Conservation (phyloP, 1,139 yeast genomes). For the Debaryomycetaceae sp. region DNA sequence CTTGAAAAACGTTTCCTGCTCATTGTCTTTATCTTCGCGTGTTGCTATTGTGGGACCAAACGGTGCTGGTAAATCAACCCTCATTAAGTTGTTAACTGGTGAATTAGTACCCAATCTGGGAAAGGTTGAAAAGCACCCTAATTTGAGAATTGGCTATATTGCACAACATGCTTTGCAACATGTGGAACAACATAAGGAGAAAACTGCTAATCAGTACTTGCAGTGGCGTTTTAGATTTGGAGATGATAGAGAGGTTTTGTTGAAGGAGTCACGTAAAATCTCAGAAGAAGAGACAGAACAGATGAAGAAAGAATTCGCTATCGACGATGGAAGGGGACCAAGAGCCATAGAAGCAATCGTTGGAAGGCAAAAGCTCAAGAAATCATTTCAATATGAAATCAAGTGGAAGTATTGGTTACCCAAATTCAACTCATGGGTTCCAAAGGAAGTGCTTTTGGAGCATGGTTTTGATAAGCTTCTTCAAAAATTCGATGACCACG, state of each 20-base stretch:
- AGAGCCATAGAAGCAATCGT: conserved; percentile 90
- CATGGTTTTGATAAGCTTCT: conserved; percentile 85
- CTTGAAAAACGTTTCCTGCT: conserved; percentile 73
- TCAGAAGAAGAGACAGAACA: conserved; percentile 78
- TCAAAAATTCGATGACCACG: conserved; percentile 96
- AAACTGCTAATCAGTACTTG: conserved; percentile 94
- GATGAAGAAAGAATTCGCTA: conserved; percentile 75
- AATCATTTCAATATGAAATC: conserved; percentile 93
- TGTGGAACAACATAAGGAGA: conserved; percentile 94
- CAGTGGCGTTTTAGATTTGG: conserved; percentile 99
- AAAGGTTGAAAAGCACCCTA: conserved; percentile 95
- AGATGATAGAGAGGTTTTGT: conserved; percentile 93
- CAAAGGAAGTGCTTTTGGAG: conserved; percentile 73
- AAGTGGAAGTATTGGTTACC: conserved; percentile 95
- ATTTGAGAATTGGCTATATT: conserved; percentile 95
- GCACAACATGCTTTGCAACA: conserved; percentile 98
- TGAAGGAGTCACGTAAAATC: conserved; percentile 89
- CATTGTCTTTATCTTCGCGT: conserved; percentile 87
- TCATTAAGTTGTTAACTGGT: conserved; percentile 88
- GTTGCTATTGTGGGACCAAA: conserved; percentile 97
- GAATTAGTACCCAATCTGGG: conserved; percentile 86
- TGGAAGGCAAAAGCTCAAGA: conserved; percentile 95
- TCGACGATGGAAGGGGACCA: conserved; percentile 85
- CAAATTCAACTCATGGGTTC: conserved; percentile 89
- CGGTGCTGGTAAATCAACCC: conserved; percentile 98